Evolutionary conservation across 202 grass and related monocot species (phyloP).

Genomic region (Cymbopogon flexuosus): DNA sequence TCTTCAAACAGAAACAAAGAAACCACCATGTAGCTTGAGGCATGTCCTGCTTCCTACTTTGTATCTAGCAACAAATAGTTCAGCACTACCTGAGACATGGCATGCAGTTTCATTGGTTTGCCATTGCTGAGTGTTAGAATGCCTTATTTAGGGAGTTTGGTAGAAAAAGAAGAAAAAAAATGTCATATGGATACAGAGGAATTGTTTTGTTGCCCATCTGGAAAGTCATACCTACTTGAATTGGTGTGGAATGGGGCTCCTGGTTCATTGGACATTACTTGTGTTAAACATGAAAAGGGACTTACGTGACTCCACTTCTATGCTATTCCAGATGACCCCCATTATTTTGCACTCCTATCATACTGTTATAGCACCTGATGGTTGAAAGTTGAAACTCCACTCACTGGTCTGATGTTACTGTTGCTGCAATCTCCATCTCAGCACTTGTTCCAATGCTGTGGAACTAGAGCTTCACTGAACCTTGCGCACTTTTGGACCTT

Average conservation of each 20-base stretch:
- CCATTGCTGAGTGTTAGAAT: slow-evolving; percentile 6
- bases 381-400: background rate
- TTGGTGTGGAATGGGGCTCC: background rate
- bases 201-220: background rate
- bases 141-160: background rate
- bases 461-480: background rate
- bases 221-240: background rate
- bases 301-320: background rate
- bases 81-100: background rate
- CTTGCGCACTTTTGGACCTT: background rate
- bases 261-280: background rate
- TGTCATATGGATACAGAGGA: background rate
- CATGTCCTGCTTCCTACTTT: background rate
- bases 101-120: background rate
- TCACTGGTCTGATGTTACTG: background rate
- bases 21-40: background rate
- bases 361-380: background rate
- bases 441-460: background rate
- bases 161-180: background rate
- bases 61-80: background rate
- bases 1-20: slow-evolving; percentile 1
- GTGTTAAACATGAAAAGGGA: background rate
- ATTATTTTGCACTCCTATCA: background rate
- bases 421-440: background rate
- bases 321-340: background rate